phyloP scores from a whole-genome alignment of 2,329 filamentous ascomycete species.

The Fusarium nematophilum region DNA sequence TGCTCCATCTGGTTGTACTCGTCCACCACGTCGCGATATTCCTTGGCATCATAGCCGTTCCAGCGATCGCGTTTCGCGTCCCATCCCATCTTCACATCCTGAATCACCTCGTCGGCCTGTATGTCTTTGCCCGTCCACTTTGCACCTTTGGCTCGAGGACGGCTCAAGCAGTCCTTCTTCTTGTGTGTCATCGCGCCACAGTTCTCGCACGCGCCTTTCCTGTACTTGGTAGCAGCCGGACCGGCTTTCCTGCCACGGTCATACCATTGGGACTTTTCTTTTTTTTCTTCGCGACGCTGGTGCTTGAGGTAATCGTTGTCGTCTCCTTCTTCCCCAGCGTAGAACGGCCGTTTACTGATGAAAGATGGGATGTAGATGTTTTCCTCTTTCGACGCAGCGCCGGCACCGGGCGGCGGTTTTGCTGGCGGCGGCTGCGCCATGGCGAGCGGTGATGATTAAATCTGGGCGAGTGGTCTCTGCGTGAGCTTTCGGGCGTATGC shows the following conservation, averaged over 20 bases:
- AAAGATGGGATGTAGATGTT: slow-evolving; percentile 99
- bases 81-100: slow-evolving; percentile 90
- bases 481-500: neutral
- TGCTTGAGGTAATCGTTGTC: slow-evolving; percentile 94
- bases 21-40: slow-evolving; percentile 88
- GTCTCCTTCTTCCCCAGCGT: slow-evolving; percentile 82
- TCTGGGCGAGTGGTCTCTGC: neutral
- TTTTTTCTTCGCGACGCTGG: slow-evolving; percentile 76
- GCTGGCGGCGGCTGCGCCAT: slow-evolving; percentile 45
- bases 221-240: slow-evolving; percentile 93
- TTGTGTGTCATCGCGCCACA: slow-evolving; percentile 98
- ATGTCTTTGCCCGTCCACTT: slow-evolving; percentile 95
- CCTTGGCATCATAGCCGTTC: slow-evolving; percentile 94
- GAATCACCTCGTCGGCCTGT: slow-evolving; percentile 87
- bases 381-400: slow-evolving; percentile 78
- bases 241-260: slow-evolving; percentile 86
- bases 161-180: slow-evolving; percentile 89
- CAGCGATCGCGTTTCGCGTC: slow-evolving; percentile 97
- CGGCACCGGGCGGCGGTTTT: slow-evolving; percentile 51
- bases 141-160: slow-evolving; percentile 89
- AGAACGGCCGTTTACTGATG: slow-evolving; percentile 98
- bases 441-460: no score
- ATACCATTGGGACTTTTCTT: slow-evolving; percentile 87
- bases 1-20: slow-evolving; percentile 90
- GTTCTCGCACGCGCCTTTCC: slow-evolving; percentile 98